These are phyloP conservation scores for Cinnamomum micranthum DNA, from an alignment of 164 flowering plant genomes.

Conservation along the genomic window DNA sequence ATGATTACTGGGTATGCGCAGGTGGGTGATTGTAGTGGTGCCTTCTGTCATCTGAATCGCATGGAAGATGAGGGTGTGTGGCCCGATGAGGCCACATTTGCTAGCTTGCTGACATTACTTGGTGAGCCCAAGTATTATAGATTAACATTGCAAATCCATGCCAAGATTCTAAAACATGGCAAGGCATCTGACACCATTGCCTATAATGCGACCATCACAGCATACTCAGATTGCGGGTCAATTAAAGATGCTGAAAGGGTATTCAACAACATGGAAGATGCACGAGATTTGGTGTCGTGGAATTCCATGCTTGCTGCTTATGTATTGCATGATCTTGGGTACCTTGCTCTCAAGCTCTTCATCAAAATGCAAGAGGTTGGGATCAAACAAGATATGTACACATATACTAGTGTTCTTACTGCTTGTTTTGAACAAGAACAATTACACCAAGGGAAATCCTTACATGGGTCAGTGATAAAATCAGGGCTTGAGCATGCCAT, in stretches of 20 bases:
- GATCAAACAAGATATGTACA: constrained; percentile 59
- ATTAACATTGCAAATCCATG: constrained; percentile 52
- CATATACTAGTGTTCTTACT: constrained; percentile 66
- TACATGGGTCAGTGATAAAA: constrained; percentile 65
- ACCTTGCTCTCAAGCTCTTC: constrained; percentile 45
- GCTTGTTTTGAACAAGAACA: constrained; percentile 45
- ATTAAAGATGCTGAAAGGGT: constrained; percentile 45
- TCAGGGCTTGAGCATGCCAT: constrained; percentile 48
- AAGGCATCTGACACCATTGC: constrained; percentile 34
- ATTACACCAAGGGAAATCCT: constrained; percentile 43
- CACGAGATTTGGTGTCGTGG: constrained; percentile 66
- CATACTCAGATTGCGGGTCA: constrained; percentile 71
- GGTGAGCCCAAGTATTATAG: constrained; percentile 30
- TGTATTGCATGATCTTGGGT: constrained; percentile 31
- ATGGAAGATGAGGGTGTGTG: constrained; percentile 56
- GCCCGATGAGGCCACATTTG: constrained; percentile 71
- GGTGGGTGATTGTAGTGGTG: constrained; percentile 31
- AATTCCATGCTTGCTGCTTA: constrained; percentile 81
- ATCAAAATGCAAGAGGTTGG: constrained; percentile 47
- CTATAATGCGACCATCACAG: constrained; percentile 59
- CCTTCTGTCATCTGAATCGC: constrained; percentile 38
- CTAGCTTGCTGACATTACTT: constrained; percentile 63
- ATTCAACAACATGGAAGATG: constrained; percentile 35
- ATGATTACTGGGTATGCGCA: constrained; percentile 54
- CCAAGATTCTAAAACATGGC: constrained; percentile 51